Evolutionary conservation across 2,329 filamentous ascomycete species (phyloP), one percentile per base, ranked within the genome.

Genomic region (Hypoxylon sp.): DNA sequence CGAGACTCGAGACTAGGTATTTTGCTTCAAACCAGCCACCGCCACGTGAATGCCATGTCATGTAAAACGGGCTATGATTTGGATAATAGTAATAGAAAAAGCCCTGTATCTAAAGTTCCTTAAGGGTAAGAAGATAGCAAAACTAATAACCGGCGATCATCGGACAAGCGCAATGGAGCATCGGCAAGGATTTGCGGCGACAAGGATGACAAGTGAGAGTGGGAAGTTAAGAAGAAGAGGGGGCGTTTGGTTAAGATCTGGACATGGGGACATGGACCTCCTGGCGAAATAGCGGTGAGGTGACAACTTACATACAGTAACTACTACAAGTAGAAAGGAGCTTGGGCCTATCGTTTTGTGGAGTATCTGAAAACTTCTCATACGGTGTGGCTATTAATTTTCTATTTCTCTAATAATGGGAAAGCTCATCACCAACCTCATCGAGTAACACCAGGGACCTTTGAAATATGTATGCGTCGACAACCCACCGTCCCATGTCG

Each of bases 91-190:
- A 51, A 52, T 57, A 59, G 39, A 51, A 41, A 54, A 54, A 54
- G 37, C 61, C 46, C 46, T 60, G 63, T 61, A 55, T 68, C 29
- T 46, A 60, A 34, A 39, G 29, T 55, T 50, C 55, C 39, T 34
- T 67, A 52, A 57, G 67, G 61, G 65, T 41, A 64, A 61, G 56
- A 63, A 65, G 63, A 71, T 69, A 61, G 63, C 59, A 37, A 70
- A 66, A 63, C 68, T 70, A 74, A 74, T 74, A 72, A 67, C 69
- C 66, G 66, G 64, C 67, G 72, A 75, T 75, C 75, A 73, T 74
- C 73, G 74, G 73, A 74, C 74, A 74, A 70, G 71, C 69, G 69
- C 65, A 67, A 74, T 72, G 71, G 71, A 69, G 70, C 53, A 62
- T 65, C 64, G 53, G 71, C 69, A 74, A 71, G 70, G 72, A 70